These are phyloP conservation scores for Aspergillus calidoustus DNA, from an alignment of 2,329 filamentous ascomycete species.

Conservation along the genomic window DNA sequence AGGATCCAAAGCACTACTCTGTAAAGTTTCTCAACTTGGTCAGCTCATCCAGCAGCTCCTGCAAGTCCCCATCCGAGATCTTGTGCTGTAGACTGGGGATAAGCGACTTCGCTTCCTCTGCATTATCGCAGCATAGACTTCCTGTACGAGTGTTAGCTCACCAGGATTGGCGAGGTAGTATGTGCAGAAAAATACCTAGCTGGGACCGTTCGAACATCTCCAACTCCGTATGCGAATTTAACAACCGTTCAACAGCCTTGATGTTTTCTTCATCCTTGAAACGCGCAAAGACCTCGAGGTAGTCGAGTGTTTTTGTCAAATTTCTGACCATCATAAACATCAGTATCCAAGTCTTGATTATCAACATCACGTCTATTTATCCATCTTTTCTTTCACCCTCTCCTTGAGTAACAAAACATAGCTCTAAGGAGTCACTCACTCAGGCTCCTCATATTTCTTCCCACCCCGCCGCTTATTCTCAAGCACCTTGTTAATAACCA, in stretches of 20 bases:
- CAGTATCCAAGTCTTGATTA: background rate
- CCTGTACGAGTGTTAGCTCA: conserved; percentile 56
- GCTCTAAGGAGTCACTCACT: conserved; percentile 59
- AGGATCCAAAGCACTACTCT: conserved; percentile 33
- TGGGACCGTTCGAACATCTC: conserved; percentile 93
- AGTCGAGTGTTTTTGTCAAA: conserved; percentile 84
- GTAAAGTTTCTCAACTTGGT: conserved; percentile 70
- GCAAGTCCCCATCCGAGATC: conserved; percentile 85
- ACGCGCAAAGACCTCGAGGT: conserved; percentile 90
- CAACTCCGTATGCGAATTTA: conserved; percentile 75
- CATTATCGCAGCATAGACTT: conserved; percentile 86
- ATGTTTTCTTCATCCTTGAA: conserved; percentile 96
- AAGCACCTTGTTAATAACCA: conserved; percentile 89
- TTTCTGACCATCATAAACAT: conserved; percentile 50
- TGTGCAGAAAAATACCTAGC: conserved; percentile 63
- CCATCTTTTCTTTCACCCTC: background rate
- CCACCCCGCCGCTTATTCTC: conserved; percentile 77
- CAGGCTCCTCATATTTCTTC: conserved; percentile 82
- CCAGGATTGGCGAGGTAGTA: background rate
- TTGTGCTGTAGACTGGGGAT: conserved; percentile 90
- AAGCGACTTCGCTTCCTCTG: conserved; percentile 94
- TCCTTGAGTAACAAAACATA: background rate
- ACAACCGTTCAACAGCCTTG: conserved; percentile 86
- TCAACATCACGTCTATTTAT: background rate
- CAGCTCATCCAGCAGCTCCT: conserved; percentile 88